Percentiles rank a stretch among this genome's conserved stretches.
Evolutionary conservation across 2,329 filamentous ascomycete species (phyloP).

Genomic region (Teratosphaeria zuluensis): DNA sequence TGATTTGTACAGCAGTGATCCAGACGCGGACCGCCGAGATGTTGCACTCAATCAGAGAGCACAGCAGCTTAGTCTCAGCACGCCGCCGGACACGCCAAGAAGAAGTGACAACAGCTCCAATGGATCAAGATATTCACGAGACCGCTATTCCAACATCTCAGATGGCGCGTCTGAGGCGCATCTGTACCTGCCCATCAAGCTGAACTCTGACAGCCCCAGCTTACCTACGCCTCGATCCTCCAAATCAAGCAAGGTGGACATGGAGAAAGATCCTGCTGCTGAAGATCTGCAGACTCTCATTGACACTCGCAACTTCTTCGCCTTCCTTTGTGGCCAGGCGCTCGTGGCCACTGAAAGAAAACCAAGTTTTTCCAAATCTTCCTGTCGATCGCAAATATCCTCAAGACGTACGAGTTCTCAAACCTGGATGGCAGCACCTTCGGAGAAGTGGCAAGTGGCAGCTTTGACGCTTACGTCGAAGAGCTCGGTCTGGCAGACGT

Average conservation of each 20-base stretch:
- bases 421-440: slow-evolving; percentile 56
- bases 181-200: slow-evolving; percentile 49
- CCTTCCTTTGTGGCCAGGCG: slow-evolving; percentile 53
- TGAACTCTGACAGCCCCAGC: slow-evolving; percentile 39
- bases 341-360: slow-evolving; percentile 49
- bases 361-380: slow-evolving; percentile 51
- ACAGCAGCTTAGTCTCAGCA: slow-evolving; percentile 20
- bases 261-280: slow-evolving; percentile 18
- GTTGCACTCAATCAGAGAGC: slow-evolving; percentile 18
- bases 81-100: slow-evolving; percentile 21
- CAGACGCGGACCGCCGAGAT: slow-evolving; percentile 25
- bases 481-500: slow-evolving; percentile 72
- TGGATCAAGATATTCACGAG: slow-evolving; percentile 28
- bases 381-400: slow-evolving; percentile 48
- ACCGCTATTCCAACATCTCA: slow-evolving; percentile 38
- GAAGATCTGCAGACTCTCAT: slow-evolving; percentile 48
- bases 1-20: slow-evolving; percentile 32
- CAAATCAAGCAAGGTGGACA: slow-evolving; percentile 16
- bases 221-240: slow-evolving; percentile 16
- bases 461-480: slow-evolving; percentile 66
- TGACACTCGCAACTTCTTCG: slow-evolving; percentile 53
- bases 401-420: slow-evolving; percentile 50
- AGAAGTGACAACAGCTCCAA: slow-evolving; percentile 14
- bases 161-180: slow-evolving; percentile 44
- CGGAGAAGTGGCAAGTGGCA: slow-evolving; percentile 51